Conservation (phyloP, 768 basidiomycete species). For the Leucogyrophana mollusca region DNA sequence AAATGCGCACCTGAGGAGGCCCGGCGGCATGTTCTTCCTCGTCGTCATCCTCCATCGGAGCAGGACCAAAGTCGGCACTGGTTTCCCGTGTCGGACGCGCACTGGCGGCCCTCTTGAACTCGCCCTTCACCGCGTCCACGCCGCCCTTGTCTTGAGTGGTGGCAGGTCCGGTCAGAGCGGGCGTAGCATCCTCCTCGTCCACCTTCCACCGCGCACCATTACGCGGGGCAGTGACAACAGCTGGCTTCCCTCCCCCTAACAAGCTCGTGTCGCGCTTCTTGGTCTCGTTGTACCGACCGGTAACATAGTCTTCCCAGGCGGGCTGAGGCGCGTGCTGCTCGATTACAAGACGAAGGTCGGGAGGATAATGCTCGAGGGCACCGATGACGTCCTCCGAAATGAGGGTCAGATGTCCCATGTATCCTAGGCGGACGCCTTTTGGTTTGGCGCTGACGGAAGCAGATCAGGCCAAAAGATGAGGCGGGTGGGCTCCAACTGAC, state of each 20-base stretch:
- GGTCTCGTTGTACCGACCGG: conserved; percentile 81
- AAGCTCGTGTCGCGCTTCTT: conserved; percentile 77
- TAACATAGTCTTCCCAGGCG: conserved; percentile 90
- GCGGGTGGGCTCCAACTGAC: conserved; percentile 47
- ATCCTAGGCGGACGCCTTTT: conserved; percentile 81
- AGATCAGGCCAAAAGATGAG: conserved; percentile 2
- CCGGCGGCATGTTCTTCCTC: conserved; percentile 40
- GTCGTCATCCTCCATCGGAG: conserved; percentile 46
- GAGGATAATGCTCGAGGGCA: conserved; percentile 84
- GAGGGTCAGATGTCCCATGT: conserved; percentile 95
- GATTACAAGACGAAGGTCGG: conserved; percentile 67
- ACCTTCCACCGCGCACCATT: conserved; percentile 57
- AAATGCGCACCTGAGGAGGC: conserved; percentile 41
- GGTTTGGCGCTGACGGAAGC: conserved; percentile 53
- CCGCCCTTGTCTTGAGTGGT: conserved; percentile 10
- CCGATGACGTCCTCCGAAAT: conserved; percentile 94
- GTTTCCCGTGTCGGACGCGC: conserved; percentile 44
- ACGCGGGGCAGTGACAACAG: conserved; percentile 37
- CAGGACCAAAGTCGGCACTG: conserved; percentile 66
- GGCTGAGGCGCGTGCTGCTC: conserved; percentile 67
- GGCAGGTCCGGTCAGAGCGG: conserved; percentile 8
- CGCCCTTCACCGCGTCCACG: conserved; percentile 42
- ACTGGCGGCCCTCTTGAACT: conserved; percentile 53
- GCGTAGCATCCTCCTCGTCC: conserved; percentile 56
- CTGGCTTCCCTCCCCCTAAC: conserved; percentile 85